Evolutionary conservation across 1,139 yeast genomes (phyloP).

Genomic region (Williopsis jadinii): DNA sequence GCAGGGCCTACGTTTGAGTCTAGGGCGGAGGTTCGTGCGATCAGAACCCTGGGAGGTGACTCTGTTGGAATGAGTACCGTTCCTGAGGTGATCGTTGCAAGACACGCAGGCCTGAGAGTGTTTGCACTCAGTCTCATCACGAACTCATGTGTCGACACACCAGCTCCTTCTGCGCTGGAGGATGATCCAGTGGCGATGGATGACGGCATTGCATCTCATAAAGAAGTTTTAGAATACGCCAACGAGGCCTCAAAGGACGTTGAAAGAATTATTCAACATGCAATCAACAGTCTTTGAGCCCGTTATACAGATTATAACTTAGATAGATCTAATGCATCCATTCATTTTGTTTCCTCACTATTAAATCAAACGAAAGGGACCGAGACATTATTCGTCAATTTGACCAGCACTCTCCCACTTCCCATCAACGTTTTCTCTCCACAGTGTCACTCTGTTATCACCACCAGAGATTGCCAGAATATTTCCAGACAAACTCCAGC

Average conservation of each 20-base stretch:
- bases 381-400: slow-evolving; percentile 54
- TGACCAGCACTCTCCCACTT: slow-evolving; percentile 97
- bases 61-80: slow-evolving; percentile 98
- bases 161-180: slow-evolving; percentile 68
- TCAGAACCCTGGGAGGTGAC: slow-evolving; percentile 74
- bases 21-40: slow-evolving; percentile 82
- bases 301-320: too few relatives aligned
- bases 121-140: slow-evolving; percentile 84
- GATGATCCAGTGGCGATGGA: slow-evolving; percentile 46
- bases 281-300: slow-evolving; percentile 36
- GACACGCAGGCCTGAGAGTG: slow-evolving; percentile 78
- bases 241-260: slow-evolving; percentile 76
- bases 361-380: too few relatives aligned
- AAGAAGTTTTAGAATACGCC: slow-evolving; percentile 82
- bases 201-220: slow-evolving; percentile 83
- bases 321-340: too few relatives aligned
- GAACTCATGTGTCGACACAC: slow-evolving; percentile 69
- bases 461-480: slow-evolving; percentile 95
- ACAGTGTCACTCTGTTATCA: slow-evolving; percentile 88
- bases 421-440: slow-evolving; percentile 94
- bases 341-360: too few relatives aligned
- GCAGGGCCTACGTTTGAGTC: slow-evolving; percentile 95
- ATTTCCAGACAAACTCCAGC: slow-evolving; percentile 96
- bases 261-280: slow-evolving; percentile 56
- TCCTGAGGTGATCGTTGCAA: slow-evolving; percentile 89